Evolutionary conservation across 2,329 filamentous ascomycete genomes (phyloP), one percentile per base, ranked within the genome.

Genomic region (Sporothrix brasiliensis): DNA sequence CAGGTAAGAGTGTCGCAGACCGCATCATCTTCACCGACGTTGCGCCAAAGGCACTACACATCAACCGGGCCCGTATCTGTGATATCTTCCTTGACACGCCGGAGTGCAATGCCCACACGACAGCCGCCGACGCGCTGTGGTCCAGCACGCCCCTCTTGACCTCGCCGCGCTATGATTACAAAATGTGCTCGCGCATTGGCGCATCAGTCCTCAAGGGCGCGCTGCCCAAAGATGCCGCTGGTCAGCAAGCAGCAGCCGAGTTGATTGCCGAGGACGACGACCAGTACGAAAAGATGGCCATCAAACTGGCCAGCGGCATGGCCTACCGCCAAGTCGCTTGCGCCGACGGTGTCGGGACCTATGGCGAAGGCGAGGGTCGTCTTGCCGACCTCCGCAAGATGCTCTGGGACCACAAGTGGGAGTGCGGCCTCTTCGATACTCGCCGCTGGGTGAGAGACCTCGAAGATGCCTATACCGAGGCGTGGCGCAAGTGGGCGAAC

Each of bases 131-230:
- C 77, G 91, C 98, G 0, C 84, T 99, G 7, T 99, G 95, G 95
- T 96, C 92, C 68, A 96, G 94, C 75, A 98, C 95, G 0, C 95
- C 95, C 5, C 83, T 99, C 27, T 84, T 99, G 39, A 99, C 95
- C 0, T 84, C 95, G 41, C 94, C 95, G 13, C 88, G 95, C 49
- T 97, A 98, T 79, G 88, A 91, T 67, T 97, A 97, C 81, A 99
- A 99, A 81, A 99, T 99, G 95, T 99, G 95, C 80, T 97, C 93
- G 56, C 91, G 95, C 69, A 99, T 99, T 91, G 95, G 94, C 7
- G 94, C 95, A 7, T 97, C 93, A 13, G 98, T 99, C 70, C 85
- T 99, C 41, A 92, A 89, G 74, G 95, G 95, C 19, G 95, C 95
- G 0, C 82, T 99, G 3, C 95, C 95, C 0, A 90, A 89, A 74